Evolutionary conservation across 2,329 filamentous ascomycete species (phyloP).

Genomic region (Proliferodiscus dingleyae): DNA sequence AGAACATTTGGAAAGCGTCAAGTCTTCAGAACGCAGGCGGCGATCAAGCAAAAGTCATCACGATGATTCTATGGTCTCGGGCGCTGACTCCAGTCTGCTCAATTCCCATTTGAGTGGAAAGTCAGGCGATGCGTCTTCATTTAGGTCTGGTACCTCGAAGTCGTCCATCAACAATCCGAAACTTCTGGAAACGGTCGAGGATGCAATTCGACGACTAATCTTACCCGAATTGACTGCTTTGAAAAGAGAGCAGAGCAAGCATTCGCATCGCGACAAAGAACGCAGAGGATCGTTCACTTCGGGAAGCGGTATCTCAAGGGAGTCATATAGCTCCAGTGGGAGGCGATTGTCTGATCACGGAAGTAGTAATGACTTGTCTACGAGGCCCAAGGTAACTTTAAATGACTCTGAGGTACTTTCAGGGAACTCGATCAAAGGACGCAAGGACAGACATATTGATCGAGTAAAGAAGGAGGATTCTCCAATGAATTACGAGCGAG

Average conservation of each 20-base stretch:
- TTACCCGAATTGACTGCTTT: constrained; percentile 86
- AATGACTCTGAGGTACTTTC: constrained; percentile 53
- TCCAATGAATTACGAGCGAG: constrained; percentile 33
- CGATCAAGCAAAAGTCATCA: constrained; percentile 45
- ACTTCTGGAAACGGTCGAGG: constrained; percentile 66
- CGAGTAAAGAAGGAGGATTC: constrained; percentile 24
- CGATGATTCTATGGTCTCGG: constrained; percentile 40
- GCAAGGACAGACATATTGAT: constrained; percentile 48
- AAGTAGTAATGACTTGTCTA: constrained; percentile 33
- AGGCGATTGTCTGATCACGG: constrained; percentile 38
- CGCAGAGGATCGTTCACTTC: constrained; percentile 54
- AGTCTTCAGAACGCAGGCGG: constrained; percentile 37
- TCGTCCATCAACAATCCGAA: constrained; percentile 70
- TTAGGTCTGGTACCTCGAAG: constrained; percentile 49
- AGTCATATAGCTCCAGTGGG: constrained; percentile 35
- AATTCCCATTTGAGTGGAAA: constrained; percentile 50
- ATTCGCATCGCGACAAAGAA: constrained; percentile 60
- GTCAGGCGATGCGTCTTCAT: constrained; percentile 53
- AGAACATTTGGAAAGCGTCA: constrained; percentile 40
- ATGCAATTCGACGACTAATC: constrained; percentile 68
- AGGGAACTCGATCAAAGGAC: constrained; percentile 46
- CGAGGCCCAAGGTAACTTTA: constrained; percentile 56
- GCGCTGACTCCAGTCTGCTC: constrained; percentile 56
- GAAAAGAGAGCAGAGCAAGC: constrained; percentile 82
- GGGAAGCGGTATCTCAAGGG: constrained; percentile 51